Evolutionary conservation across 2,329 filamentous ascomycete species (phyloP), one percentile per base, ranked within the genome.

Genomic region (Remersonia thermophila): DNA sequence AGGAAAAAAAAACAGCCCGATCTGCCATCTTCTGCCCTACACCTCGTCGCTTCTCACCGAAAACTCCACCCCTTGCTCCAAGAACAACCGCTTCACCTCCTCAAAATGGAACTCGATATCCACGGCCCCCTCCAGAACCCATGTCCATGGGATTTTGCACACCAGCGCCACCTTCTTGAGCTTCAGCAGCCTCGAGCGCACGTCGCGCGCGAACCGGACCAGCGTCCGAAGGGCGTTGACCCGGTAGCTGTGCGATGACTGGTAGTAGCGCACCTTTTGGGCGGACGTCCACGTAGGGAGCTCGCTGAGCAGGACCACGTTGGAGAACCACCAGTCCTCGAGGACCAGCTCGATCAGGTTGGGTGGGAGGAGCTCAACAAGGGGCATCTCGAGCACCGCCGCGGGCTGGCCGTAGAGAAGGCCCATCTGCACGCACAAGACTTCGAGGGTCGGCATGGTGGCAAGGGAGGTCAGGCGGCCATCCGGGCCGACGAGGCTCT

Each of bases 251-350:
- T 35, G 27, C 31, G 47, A 38, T 4, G 28, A 13, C 18, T 37
- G 30, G 40, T 51, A 51, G 41, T 51, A 37, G 4, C 8, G 12
- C 4, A 47, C 36, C 36, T 39, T 45, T 9, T 47, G 15, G 11
- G 13, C 5, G 15, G 18, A 13, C 3, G n/a, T 16, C 49, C 49
- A 50, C 9, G 34, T 23, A 0, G 39, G 35, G 30, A 50, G 40
- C 3, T 14, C 20, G 17, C 45, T 36, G 35, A 38, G 43, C 26
- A 37, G 35, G 13, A 41, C 27, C 7, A 38, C 30, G 36, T 46
- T 43, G 15, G 30, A 32, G 48, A 49, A 51, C 51, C 51, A 52
- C 47, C 46, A 53, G 37, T 53, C 51, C 29, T 51, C 48, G 27
- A 53, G 44, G 3, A 45, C 43, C 7, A 53, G 39, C 36, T 50